A percentile compares a stretch with the other conserved stretches of the same genome.
phyloP scores from a whole-genome alignment of 2,329 filamentous ascomycete genomes.

The Xylaria sp. region DNA sequence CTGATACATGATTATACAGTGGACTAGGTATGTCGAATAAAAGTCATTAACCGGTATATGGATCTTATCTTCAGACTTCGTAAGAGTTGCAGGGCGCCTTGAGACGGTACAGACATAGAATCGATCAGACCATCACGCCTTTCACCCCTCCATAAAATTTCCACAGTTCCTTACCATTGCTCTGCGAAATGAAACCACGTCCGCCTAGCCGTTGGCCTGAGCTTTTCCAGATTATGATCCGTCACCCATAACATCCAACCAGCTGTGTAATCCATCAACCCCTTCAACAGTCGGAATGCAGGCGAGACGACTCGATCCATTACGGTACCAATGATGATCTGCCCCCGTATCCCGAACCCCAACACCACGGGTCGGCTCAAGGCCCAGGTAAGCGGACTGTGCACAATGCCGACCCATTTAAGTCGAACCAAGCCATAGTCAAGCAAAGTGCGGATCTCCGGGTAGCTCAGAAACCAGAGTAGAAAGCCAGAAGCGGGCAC shows the following conservation, averaged over 20 bases:
- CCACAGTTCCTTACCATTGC: background rate
- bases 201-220: conserved; percentile 10
- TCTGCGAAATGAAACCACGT: conserved; percentile 1
- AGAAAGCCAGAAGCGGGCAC: conserved; percentile 12
- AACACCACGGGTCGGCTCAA: background rate
- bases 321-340: background rate
- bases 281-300: conserved; percentile 6
- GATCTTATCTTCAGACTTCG: too few relatives aligned
- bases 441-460: conserved; percentile 10
- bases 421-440: conserved; percentile 22
- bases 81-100: too few relatives aligned
- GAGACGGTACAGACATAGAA: too few relatives aligned
- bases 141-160: background rate
- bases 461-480: background rate
- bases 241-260: conserved; percentile 6
- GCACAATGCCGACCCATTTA: conserved; percentile 15
- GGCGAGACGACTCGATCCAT: background rate
- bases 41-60: too few relatives aligned
- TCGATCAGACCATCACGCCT: too few relatives aligned
- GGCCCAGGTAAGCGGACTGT: conserved; percentile 13
- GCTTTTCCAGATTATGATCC: conserved; percentile 11
- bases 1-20: too few relatives aligned
- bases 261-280: conserved; percentile 3
- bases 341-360: background rate
- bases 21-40: too few relatives aligned